Evolutionary conservation across 208 protist genomes (phyloP), one percentile per base, ranked within the genome.

Genomic region (Hexamita inflata): DNA sequence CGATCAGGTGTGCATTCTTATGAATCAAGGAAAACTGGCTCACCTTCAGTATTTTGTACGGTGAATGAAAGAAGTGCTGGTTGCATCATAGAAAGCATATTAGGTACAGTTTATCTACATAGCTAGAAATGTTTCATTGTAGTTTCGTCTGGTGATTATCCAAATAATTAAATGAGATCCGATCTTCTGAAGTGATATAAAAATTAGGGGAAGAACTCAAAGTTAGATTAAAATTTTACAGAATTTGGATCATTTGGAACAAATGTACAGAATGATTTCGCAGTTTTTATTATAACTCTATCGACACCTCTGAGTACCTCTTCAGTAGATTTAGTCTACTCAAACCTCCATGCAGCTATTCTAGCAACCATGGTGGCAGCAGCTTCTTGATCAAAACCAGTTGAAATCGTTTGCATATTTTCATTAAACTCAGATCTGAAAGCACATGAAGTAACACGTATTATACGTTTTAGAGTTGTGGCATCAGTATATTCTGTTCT

Each of bases 101-200:
- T 45, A 45, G 9, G 26, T 11, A 45, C 38, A 11, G 2, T 40
- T n/a, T 70, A 38, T 15, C 64, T 40, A 24, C 11, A 57, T 15
- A 70, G 64, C 35, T 70, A 34, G 64, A 70, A 70, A n/a, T 38
- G 64, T 34, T 70, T 70, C 64, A 70, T 70, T 45, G 64, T 34
- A 49, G 64, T 70, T 49, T 70, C 64, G 35, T 70, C 64, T 32
- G 64, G 64, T 4, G 32, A 45, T 34, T 70, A 38, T 70, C 64
- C 64, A n/a, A 70, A 70, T 15, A 70, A 49, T n/a, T 70, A 19
- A 32, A 70, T 40, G n/a, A 70, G 38, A 11, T 70, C 64, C 2
- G 64, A 70, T n/a, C 64, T 13, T n/a, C 64, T 70, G 64, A 70
- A 70, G 35, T 70, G 64, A 45, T 70, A 70, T 11, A 70, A 34